Base-by-base conservation (phyloP, 1,284 basidiomycete genomes). In the Moesziomyces antarcticus region DNA sequence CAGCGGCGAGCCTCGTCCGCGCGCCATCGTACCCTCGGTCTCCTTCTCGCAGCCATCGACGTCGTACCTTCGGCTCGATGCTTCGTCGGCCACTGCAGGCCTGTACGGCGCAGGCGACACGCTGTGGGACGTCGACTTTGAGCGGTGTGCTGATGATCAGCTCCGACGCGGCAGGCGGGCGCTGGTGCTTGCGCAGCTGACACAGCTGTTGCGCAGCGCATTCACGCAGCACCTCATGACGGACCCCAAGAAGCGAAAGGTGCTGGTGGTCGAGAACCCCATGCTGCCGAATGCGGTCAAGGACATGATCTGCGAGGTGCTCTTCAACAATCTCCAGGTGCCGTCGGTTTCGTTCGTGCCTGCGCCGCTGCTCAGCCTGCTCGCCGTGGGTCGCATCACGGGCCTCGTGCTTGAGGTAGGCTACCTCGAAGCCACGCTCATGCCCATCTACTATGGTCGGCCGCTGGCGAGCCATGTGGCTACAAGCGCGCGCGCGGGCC, bases 361-460 rank as follows among this genome's bases (percentile, higher is more conserved):
- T 9, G 91, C 93, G 60, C 92, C 93, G 75, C 85, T 98, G 1
- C 88, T 97, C 11, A 89, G 93, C 0, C 86, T 98, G 16, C 87
- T 97, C 58, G 90, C 94, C 1, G 89, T 91, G 2, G 96, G 97
- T 5, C 87, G 92, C 61, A 91, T 94, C 72, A 94, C 93, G 0
- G 96, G 95, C 1, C 88, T 99, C 8, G 95, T 98, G 0, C 87
- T 99, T 2, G 94, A 98, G 78, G 90, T 90, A 71, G 97, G 96
- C 0, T 91, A 95, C 82, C 88, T 96, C 1, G 94, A 99, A 84
- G 91, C 94, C 0, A 91, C 90, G 3, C 89, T 91, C 9, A 87
- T 96, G 43, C 94, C 96, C 0, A 95, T 82, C 18, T 81, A 76
- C 52, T 78, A 74, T 41, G 79, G 78, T 11, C 50, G 79, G 20